A percentile compares a stretch with the other conserved stretches of the same genome.
phyloP scores from a whole-genome alignment of 805 yeast species.

The Wickerhamomyces queroliae region DNA sequence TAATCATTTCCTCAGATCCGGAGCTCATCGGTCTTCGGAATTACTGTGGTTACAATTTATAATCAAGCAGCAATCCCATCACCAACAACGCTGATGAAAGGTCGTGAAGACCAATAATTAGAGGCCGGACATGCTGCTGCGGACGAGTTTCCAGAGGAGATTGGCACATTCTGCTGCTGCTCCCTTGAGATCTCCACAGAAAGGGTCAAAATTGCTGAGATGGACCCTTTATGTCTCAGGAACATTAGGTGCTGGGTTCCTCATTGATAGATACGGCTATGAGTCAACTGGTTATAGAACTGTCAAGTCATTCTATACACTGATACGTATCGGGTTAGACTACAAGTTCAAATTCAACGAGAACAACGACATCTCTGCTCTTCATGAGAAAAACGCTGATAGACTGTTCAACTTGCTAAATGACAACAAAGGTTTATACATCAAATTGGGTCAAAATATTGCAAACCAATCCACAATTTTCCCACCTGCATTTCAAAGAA shows the following conservation, averaged over 20 bases:
- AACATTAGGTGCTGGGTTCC: slow-evolving; percentile 15
- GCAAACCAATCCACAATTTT: slow-evolving; percentile 70
- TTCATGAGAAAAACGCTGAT: slow-evolving; percentile 57
- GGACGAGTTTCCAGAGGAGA: neutral
- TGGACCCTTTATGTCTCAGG: slow-evolving; percentile 5
- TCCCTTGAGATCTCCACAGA: neutral
- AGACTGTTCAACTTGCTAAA: slow-evolving; percentile 38
- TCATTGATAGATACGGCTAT: slow-evolving; percentile 32
- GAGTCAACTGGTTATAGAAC: slow-evolving; percentile 52
- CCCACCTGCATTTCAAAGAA: slow-evolving; percentile 57
- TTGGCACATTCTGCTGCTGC: neutral
- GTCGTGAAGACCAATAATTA: no score
- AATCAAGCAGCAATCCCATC: no score
- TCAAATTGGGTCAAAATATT: slow-evolving; percentile 74
- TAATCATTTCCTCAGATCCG: no score
- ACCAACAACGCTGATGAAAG: no score
- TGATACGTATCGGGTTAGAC: slow-evolving; percentile 50
- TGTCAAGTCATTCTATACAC: slow-evolving; percentile 39
- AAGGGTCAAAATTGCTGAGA: neutral
- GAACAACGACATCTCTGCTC: slow-evolving; percentile 38
- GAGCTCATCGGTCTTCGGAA: no score
- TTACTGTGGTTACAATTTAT: no score
- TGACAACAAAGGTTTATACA: slow-evolving; percentile 55
- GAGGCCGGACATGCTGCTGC: no score
- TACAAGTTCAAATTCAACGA: slow-evolving; percentile 50